Percentiles rank a stretch among this genome's conserved stretches.
Conservation (phyloP, 2,329 filamentous ascomycete species). For the Dothistroma septosporum region DNA sequence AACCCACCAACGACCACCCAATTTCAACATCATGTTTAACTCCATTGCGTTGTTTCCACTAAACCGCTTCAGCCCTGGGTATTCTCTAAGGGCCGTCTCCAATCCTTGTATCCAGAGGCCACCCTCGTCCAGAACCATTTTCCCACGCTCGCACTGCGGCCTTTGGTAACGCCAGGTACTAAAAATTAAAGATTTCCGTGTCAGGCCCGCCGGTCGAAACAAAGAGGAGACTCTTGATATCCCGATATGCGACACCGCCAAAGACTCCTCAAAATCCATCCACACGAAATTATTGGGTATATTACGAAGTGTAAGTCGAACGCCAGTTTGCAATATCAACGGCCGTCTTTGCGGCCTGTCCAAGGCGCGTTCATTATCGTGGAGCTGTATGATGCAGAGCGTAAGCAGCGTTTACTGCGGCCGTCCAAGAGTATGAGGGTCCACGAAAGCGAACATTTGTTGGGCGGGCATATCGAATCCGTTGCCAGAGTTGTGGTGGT, state of each 20-base stretch:
- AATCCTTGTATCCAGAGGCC: background rate
- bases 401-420: slow-evolving; percentile 19
- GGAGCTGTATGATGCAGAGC: slow-evolving; percentile 16
- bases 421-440: slow-evolving; percentile 38
- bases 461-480: slow-evolving; percentile 44
- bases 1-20: background rate
- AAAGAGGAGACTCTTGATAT: background rate
- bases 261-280: slow-evolving; percentile 19
- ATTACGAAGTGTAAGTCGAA: slow-evolving; percentile 24
- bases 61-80: slow-evolving; percentile 1
- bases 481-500: slow-evolving; percentile 35
- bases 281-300: slow-evolving; percentile 25
- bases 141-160: slow-evolving; percentile 8
- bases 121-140: background rate
- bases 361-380: slow-evolving; percentile 19
- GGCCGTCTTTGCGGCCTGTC: slow-evolving; percentile 13
- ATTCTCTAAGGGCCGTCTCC: slow-evolving; percentile 1
- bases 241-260: slow-evolving; percentile 4
- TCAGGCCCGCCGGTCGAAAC: background rate
- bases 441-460: slow-evolving; percentile 46
- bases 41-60: background rate
- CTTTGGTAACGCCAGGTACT: slow-evolving; percentile 4
- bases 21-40: background rate
- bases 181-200: slow-evolving; percentile 7
- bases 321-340: slow-evolving; percentile 14